Evolutionary conservation across 2,329 filamentous ascomycete species (phyloP).

Genomic region (Albifimbria verrucaria): DNA sequence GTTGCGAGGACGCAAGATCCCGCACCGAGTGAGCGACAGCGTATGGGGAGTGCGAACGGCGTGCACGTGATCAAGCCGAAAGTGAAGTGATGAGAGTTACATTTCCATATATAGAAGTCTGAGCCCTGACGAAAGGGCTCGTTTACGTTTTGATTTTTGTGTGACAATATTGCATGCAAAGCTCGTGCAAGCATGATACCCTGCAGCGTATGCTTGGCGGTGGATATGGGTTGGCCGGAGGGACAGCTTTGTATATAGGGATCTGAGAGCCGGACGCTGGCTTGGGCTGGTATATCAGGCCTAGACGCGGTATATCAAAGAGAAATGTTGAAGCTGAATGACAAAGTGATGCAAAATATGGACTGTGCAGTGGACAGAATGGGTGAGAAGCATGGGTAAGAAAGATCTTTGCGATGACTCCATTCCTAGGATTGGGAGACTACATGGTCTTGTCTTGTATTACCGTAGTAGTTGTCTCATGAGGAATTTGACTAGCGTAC

Average conservation of each 20-base stretch:
- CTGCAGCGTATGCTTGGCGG: neutral
- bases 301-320: too few species aligned
- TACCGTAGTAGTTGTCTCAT: too few species aligned
- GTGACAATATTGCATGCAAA: neutral
- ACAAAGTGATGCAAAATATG: too few species aligned
- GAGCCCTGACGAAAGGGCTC: neutral
- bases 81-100: slow-evolving; percentile 13
- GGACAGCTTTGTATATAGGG: neutral
- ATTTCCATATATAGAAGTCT: too few species aligned
- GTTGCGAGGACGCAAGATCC: slow-evolving; percentile 75
- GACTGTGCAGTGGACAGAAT: too few species aligned
- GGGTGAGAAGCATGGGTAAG: too few species aligned
- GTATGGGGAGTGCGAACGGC: slow-evolving; percentile 66
- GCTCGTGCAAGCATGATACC: neutral
- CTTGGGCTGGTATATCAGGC: neutral
- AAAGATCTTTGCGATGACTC: too few species aligned
- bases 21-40: slow-evolving; percentile 65
- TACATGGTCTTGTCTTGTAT: too few species aligned
- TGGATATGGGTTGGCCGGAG: neutral
- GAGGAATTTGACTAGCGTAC: too few species aligned
- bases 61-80: slow-evolving; percentile 35
- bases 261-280: neutral
- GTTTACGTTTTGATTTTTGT: neutral
- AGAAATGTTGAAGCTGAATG: too few species aligned
- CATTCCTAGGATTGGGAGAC: too few species aligned